Conservation (phyloP, 345 rosid genomes). For the Eucalyptus brandiana region DNA sequence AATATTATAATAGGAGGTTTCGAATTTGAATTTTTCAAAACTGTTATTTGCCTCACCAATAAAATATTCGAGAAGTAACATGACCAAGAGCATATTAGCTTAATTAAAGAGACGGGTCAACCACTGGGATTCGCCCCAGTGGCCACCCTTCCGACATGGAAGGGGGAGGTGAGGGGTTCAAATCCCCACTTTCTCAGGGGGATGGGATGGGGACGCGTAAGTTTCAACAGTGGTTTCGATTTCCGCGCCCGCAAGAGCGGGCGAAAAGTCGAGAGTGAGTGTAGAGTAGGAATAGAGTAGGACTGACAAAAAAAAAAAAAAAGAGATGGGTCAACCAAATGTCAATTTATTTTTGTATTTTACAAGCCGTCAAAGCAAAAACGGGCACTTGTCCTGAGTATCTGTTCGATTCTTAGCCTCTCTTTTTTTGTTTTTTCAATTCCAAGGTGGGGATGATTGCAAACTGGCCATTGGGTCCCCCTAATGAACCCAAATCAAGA, state of each 20-base stretch:
- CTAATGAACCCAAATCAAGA: not conserved
- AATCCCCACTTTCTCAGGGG: too few species aligned
- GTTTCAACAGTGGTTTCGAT: too few species aligned
- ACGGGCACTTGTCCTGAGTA: not conserved
- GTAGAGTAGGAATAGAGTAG: too few species aligned
- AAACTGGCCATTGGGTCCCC: not conserved
- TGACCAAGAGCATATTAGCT: not conserved
- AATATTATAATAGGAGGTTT: too few species aligned
- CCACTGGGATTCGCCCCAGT: too few species aligned
- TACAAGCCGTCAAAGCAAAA: not conserved
- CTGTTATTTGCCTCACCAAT: too few species aligned
- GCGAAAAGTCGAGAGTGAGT: too few species aligned
- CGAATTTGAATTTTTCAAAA: rapidly evolving
- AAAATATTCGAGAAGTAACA: not conserved
- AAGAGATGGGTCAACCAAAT: not conserved
- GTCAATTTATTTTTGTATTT: not conserved
- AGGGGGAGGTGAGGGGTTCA: too few species aligned
- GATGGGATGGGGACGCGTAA: too few species aligned
- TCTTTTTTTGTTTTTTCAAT: not conserved
- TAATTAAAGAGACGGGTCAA: not conserved
- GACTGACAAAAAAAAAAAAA: too few species aligned
- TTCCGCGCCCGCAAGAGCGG: too few species aligned
- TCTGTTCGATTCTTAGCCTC: not conserved
- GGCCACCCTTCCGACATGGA: too few species aligned
- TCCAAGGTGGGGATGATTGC: not conserved